phyloP scores from a whole-genome alignment of 441 rosid genomes.

The Corymbia citriodora region DNA sequence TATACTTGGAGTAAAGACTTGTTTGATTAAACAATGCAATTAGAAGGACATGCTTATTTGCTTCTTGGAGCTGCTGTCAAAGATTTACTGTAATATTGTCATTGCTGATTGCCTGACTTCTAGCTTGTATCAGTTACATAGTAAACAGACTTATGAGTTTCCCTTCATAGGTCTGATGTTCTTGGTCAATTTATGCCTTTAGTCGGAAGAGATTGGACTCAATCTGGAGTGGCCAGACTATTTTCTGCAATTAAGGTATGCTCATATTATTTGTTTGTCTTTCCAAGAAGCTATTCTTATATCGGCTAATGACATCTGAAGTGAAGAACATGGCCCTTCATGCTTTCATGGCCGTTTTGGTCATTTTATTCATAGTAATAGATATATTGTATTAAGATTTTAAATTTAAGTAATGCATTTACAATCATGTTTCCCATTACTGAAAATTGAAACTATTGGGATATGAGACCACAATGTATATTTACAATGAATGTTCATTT shows the following conservation, averaged over 20 bases:
- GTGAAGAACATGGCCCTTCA: background rate
- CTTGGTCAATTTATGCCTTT: slow-evolving; percentile 96
- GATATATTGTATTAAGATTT: background rate
- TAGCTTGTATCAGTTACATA: background rate
- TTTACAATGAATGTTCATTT: background rate
- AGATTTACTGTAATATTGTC: background rate
- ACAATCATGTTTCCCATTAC: background rate
- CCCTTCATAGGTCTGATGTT: slow-evolving; percentile 72
- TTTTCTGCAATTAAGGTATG: slow-evolving; percentile 83
- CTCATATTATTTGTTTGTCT: background rate
- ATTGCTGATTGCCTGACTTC: background rate
- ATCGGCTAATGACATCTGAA: background rate
- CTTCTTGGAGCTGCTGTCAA: background rate
- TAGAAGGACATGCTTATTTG: background rate
- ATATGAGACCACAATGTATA: background rate
- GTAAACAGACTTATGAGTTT: slow-evolving; percentile 1
- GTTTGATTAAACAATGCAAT: background rate
- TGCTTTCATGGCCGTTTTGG: background rate
- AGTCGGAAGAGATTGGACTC: slow-evolving; percentile 96
- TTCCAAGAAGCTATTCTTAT: background rate
- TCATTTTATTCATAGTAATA: background rate
- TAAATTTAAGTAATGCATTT: background rate
- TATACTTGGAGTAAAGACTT: background rate
- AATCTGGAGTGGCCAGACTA: slow-evolving; percentile 86
- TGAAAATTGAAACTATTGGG: background rate